Base-by-base conservation (phyloP, 768 basidiomycete species). In the Crucibulum laeve region DNA sequence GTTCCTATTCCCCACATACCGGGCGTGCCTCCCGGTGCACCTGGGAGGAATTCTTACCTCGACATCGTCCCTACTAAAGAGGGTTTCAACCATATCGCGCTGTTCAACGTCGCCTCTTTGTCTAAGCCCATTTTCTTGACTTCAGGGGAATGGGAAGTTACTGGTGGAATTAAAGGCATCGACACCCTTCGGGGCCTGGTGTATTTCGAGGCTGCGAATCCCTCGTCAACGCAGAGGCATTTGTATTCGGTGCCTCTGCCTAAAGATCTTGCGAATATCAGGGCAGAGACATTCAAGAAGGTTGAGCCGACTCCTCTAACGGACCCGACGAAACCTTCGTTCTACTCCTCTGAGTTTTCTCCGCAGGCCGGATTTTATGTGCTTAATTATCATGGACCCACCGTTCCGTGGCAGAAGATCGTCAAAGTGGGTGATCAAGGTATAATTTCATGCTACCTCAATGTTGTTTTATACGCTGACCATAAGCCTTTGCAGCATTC, bases 1-100 rank as follows among this genome's bases (percentile, higher is more conserved):
- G n/a, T n/a, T n/a, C n/a, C 18, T 18, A 28, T 25, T 33, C 3
- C 19, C 22, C n/a, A n/a, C n/a, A n/a, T n/a, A n/a, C n/a, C n/a
- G n/a, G n/a, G n/a, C n/a, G n/a, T n/a, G n/a, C n/a, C n/a, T n/a
- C n/a, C n/a, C n/a, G n/a, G n/a, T n/a, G 60, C 61, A 10, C 59
- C 61, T 4, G 71, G 71, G 26, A 62, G 69, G 5, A 65, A 76
- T 21, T 88, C 87, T 13, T 99, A 98, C 62, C 75, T 99, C 38
- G 96, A 99, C 61, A 76, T 99, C 48, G 78, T 94, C 4, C 91
- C 95, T 6, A 81, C 76, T 23, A 54, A 68, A 19, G 80, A 87
- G 3, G 96, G 96, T 0, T 97, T 75, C 69, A 85, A 90, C 52
- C 95, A 98, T 58, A 82, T 99, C 54, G 96, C 95, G 0, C 74